Base-by-base conservation (phyloP, 164 flowering plant species). In the Liquidambar formosana region DNA sequence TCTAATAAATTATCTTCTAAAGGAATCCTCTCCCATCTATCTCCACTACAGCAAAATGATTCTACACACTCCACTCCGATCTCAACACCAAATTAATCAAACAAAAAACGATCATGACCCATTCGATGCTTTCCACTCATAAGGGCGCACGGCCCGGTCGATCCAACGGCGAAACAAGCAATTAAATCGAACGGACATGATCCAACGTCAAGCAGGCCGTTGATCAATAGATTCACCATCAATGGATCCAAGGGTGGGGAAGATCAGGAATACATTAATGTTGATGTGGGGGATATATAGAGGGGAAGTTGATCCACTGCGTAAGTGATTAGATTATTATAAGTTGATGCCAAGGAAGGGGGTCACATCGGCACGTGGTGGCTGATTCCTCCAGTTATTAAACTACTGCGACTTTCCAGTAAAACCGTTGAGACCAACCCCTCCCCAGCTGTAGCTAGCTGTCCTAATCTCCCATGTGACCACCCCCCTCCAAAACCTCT, bases 301-400 rank as follows among this genome's bases (percentile, higher is more conserved):
- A 18, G 18, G n/a, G 15, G 48, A 41, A 22, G 33, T 2, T 4
- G 59, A 5, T 28, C 58, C 48, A 28, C n/a, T 28, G 21, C 12
- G 18, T 10, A 10, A 68, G 44, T 38, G 48, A 66, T 66, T 38
- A 41, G 61, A 67, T 61, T 53, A 57, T 68, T 25, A 65, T 45
- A 56, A 53, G 53, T 8, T 43, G 59, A 48, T 26, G 70, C 63
- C 59, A 68, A 49, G 66, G 53, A 56, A 27, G 60, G 67, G 75
- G 79, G 84, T 84, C 88, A 82, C 85, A 78, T 78, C 80, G 78
- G 91, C 95, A 89, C 92, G 92, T 90, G 95, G 90, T 84, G 66
- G 72, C 84, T 80, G 91, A 85, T 87, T 84, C 90, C 83, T 54
- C 81, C 82, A 69, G 79, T 83, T 78, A 82, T 75, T 80, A 74